Conservation (phyloP, 108 stramenopile genomes). For the Fistulifera solaris region DNA sequence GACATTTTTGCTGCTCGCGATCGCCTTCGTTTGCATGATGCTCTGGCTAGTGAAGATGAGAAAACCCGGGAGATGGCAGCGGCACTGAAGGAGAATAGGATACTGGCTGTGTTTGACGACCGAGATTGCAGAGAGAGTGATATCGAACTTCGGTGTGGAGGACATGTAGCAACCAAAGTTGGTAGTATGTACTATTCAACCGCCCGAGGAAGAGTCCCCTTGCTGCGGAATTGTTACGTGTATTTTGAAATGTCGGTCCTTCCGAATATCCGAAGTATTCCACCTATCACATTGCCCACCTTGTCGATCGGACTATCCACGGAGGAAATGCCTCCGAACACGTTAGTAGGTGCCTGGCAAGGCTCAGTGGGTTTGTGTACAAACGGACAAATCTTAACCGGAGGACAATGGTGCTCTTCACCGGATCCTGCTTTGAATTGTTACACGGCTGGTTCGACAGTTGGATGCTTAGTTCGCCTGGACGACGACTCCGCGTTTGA, state of each 20-base stretch:
- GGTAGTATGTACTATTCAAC: constrained; percentile 80
- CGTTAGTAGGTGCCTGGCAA: constrained; percentile 90
- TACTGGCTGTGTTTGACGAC: constrained; percentile 87
- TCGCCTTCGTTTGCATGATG: constrained; percentile 80
- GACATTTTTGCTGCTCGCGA: constrained; percentile 91
- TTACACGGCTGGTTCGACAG: constrained; percentile 75
- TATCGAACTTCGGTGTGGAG: constrained; percentile 75
- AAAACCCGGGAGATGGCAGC: constrained; percentile 80
- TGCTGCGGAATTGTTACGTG: constrained; percentile 87
- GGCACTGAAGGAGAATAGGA: constrained; percentile 60
- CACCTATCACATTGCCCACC: constrained; percentile 25
- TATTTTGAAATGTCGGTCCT: constrained; percentile 90
- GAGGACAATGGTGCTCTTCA: constrained; percentile 75
- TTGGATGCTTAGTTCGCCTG: constrained; percentile 88
- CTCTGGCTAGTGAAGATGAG: constrained; percentile 63
- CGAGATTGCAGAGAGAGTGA: constrained; percentile 42
- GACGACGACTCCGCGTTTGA: constrained; percentile 82
- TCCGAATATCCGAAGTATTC: constrained; percentile 23
- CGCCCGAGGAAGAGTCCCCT: constrained; percentile 82
- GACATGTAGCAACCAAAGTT: constrained; percentile 84
- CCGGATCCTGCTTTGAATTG: constrained; percentile 35
- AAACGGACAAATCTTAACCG: constrained; percentile 81
- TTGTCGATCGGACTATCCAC: constrained; percentile 88
- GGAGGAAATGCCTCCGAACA: constrained; percentile 92
- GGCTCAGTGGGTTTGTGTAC: constrained; percentile 87